A percentile compares a stretch with the other conserved stretches of the same genome.
Conservation (phyloP, 2,329 filamentous ascomycete genomes). For the Beauveria caledonica region DNA sequence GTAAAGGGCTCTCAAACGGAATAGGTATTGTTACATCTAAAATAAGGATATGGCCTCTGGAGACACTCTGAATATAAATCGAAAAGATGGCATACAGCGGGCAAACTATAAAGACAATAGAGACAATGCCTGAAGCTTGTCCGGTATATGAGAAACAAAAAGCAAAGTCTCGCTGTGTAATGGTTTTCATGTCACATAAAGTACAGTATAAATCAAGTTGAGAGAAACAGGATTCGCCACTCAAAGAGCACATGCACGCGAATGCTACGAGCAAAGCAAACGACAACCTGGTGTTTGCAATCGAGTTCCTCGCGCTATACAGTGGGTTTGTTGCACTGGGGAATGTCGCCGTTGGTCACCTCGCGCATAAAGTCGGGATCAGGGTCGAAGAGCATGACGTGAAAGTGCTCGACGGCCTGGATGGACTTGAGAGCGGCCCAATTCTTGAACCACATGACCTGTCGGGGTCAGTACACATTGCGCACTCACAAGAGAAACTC, state of each 20-base stretch:
- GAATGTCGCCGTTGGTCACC: constrained; percentile 67
- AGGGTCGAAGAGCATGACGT: constrained; percentile 81
- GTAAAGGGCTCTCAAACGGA: neutral
- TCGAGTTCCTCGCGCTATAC: constrained; percentile 2
- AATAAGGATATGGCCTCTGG: neutral
- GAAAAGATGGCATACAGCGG: neutral
- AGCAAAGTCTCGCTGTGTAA: constrained; percentile 9
- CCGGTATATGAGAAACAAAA: neutral
- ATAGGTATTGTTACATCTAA: neutral
- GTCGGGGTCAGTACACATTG: constrained; percentile 7
- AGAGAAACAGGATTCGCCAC: neutral
- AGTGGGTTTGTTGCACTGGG: constrained; percentile 43
- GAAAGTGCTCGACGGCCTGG: constrained; percentile 84
- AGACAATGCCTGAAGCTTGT: neutral
- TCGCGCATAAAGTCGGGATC: constrained; percentile 59
- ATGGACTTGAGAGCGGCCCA: constrained; percentile 81
- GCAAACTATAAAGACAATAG: neutral
- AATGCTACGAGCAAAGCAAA: neutral
- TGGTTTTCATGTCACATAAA: constrained; percentile 11
- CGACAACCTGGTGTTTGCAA: neutral
- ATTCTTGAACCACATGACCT: constrained; percentile 52
- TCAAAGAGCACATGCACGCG: neutral
- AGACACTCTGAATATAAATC: neutral
- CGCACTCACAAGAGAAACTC: neutral
- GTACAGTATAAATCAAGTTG: neutral